phyloP scores from a whole-genome alignment of 2,329 filamentous ascomycete species.

The Dactylellina drechsleri region DNA sequence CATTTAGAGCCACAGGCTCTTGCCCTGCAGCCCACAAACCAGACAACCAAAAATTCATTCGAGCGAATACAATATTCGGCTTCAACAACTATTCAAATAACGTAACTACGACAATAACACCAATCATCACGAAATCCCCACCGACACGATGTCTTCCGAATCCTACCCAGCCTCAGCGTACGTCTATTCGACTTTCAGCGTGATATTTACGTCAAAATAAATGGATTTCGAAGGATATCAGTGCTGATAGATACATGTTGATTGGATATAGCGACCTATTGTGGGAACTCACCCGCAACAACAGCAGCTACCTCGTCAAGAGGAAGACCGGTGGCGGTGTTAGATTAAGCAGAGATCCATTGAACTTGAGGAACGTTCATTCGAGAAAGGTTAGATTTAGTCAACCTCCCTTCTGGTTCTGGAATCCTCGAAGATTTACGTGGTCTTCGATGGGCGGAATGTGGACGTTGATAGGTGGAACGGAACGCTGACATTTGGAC shows the following conservation, averaged over 20 bases:
- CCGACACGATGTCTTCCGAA: slow-evolving; percentile 37
- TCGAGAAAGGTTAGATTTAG: slow-evolving; percentile 77
- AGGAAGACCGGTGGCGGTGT: slow-evolving; percentile 80
- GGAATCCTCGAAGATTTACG: slow-evolving; percentile 24
- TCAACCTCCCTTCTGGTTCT: slow-evolving; percentile 1
- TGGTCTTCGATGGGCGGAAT: slow-evolving; percentile 32
- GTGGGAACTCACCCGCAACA: slow-evolving; percentile 71
- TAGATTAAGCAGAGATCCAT: slow-evolving; percentile 90
- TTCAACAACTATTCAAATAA: slow-evolving; percentile 23
- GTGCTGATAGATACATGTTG: slow-evolving; percentile 26
- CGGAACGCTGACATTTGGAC: slow-evolving; percentile 43
- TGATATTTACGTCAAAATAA: slow-evolving; percentile 1
- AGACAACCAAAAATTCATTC: slow-evolving; percentile 26
- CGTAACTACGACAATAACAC: slow-evolving; percentile 26
- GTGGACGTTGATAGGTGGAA: slow-evolving; percentile 37
- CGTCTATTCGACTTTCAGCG: slow-evolving; percentile 20
- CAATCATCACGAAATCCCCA: slow-evolving; percentile 26
- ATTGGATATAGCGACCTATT: slow-evolving; percentile 48
- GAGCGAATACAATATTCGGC: slow-evolving; percentile 46
- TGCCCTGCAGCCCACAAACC: slow-evolving; percentile 53
- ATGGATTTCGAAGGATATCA: slow-evolving; percentile 4
- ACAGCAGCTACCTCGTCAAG: slow-evolving; percentile 94
- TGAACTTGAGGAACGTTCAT: slow-evolving; percentile 92
- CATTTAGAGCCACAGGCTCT: slow-evolving; percentile 39
- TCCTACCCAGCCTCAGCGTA: slow-evolving; percentile 32